Conservation (phyloP, 371 early-diverging fungal genomes). For the Coemansia sp. region DNA sequence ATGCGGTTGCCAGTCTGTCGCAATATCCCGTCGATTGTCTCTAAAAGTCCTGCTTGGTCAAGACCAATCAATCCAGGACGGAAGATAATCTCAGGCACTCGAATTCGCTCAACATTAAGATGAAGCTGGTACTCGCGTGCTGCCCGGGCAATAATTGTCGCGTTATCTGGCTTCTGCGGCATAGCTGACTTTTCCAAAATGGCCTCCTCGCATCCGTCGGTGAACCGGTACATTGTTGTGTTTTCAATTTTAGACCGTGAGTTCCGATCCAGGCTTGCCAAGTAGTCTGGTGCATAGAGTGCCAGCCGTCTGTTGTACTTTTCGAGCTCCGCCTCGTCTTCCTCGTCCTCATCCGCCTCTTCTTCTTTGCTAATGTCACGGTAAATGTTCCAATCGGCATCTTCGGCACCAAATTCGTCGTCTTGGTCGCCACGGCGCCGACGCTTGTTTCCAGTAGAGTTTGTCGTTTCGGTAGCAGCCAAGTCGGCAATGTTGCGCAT, state of each 20-base stretch:
- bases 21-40: constrained; percentile 70
- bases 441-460: constrained; percentile 28
- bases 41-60: constrained; percentile 84
- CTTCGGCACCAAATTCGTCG: constrained; percentile 91
- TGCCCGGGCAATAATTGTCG: constrained; percentile 31
- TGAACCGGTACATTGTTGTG: constrained; percentile 49
- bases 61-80: constrained; percentile 83
- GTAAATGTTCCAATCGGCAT: constrained; percentile 91
- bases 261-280: constrained; percentile 46
- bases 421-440: constrained; percentile 58
- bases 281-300: constrained; percentile 72
- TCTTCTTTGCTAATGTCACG: constrained; percentile 84
- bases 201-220: constrained; percentile 46
- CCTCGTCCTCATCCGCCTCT: constrained; percentile 78
- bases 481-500: constrained; percentile 84
- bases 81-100: constrained; percentile 86
- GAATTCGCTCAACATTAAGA: constrained; percentile 82
- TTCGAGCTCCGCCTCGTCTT: constrained; percentile 82
- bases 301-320: constrained; percentile 68
- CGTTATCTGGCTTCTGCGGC: constrained; percentile 44
- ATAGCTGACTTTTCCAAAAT: constrained; percentile 66
- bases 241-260: constrained; percentile 43
- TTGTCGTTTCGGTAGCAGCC: constrained; percentile 55
- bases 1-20: constrained; percentile 57
- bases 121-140: constrained; percentile 73